Evolutionary conservation across 2,329 filamentous ascomycete genomes (phyloP).

Genomic region (Epichloe aotearoae): DNA sequence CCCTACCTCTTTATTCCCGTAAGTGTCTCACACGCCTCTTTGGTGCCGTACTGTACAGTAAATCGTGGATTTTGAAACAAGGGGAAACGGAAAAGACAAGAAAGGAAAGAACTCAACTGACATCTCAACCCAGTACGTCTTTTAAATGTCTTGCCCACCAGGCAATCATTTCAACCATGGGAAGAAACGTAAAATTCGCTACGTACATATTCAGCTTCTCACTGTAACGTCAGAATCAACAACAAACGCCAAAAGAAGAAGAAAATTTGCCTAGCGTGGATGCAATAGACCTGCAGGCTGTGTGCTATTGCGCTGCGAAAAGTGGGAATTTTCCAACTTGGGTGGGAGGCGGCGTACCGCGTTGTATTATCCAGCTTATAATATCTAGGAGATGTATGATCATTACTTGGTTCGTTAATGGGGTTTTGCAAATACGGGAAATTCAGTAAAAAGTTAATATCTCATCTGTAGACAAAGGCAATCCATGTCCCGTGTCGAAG

Average conservation of each 20-base stretch:
- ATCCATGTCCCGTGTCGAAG: too few relatives aligned
- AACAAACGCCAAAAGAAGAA: too few relatives aligned
- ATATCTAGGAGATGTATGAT: background rate
- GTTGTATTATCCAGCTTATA: background rate
- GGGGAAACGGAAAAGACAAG: background rate
- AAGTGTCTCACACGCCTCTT: conserved; percentile 11
- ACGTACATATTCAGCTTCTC: background rate
- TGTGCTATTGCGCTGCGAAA: background rate
- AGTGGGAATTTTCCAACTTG: background rate
- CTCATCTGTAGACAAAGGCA: too few relatives aligned
- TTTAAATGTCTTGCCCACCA: background rate
- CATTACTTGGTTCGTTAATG: background rate
- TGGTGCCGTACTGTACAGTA: background rate
- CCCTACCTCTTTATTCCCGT: conserved; percentile 76
- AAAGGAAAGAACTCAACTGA: background rate
- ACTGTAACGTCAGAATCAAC: background rate
- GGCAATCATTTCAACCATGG: background rate
- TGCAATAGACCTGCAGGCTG: too few relatives aligned
- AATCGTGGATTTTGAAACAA: background rate
- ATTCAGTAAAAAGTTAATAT: background rate
- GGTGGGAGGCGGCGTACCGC: background rate
- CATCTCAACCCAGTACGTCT: background rate
- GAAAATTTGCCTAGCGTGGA: too few relatives aligned
- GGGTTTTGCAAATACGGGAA: background rate
- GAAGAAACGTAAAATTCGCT: background rate